Conservation (phyloP, 371 early-diverging fungal species). For the Mitosporidium daphniae region DNA sequence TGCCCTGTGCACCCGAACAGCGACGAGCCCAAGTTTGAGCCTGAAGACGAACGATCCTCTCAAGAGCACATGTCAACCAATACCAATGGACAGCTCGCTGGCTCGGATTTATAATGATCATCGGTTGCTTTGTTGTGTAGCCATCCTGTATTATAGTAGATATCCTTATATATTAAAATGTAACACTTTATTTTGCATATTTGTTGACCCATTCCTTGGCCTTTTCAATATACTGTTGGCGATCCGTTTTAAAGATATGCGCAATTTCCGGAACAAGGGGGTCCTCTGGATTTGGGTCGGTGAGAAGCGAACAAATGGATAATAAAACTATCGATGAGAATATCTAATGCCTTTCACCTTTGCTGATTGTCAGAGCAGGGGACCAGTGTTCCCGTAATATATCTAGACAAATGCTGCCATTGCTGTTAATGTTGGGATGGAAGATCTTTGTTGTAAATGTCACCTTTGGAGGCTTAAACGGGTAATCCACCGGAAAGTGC, state of each 20-base stretch:
- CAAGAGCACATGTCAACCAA: no score
- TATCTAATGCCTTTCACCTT: conserved; percentile 13
- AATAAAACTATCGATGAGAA: conserved; percentile 38
- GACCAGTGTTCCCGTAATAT: conserved; percentile 94
- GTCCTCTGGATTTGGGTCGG: conserved; percentile 88
- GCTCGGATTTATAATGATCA: no score
- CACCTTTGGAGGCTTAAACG: conserved; percentile 92
- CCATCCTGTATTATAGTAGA: no score
- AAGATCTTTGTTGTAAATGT: conserved; percentile 76
- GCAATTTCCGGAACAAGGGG: conserved; percentile 87
- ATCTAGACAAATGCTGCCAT: conserved; percentile 88
- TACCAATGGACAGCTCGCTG: no score
- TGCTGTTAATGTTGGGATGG: conserved; percentile 95
- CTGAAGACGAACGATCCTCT: no score
- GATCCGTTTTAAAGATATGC: conserved; percentile 73
- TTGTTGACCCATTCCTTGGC: conserved; percentile 42
- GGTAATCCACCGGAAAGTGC: conserved; percentile 91
- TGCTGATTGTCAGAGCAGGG: conserved; percentile 84
- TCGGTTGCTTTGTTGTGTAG: no score
- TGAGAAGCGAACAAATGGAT: conserved; percentile 76
- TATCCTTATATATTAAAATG: no score
- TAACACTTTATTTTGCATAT: no score
- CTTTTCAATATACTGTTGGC: conserved; percentile 24
- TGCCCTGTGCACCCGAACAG: no score
- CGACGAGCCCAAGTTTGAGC: no score